phyloP scores from a whole-genome alignment of 2,329 filamentous ascomycete genomes.

The Chaetoscypha palmicola region DNA sequence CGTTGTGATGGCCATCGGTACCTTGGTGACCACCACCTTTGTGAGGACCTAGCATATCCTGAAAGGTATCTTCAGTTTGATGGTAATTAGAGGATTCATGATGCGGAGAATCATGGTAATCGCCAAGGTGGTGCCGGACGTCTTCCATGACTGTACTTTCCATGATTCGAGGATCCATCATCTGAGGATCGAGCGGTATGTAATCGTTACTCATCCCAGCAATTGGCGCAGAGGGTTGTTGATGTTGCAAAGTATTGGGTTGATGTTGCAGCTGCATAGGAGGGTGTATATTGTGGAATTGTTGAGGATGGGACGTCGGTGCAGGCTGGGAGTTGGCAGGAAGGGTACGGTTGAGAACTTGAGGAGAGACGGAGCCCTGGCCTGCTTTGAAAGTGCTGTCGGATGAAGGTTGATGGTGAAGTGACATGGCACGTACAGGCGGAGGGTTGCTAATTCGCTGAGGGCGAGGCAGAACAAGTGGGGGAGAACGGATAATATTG shows the following conservation, averaged over 20 bases:
- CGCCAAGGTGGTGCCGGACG: constrained; percentile 36
- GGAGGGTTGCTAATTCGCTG: background rate
- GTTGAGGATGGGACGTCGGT: constrained; percentile 6
- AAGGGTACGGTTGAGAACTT: constrained; percentile 26
- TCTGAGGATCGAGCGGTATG: constrained; percentile 50
- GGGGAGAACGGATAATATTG: constrained; percentile 18
- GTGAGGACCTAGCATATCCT: background rate
- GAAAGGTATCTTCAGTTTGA: constrained; percentile 3
- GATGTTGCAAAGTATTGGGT: background rate
- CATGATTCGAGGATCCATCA: constrained; percentile 41
- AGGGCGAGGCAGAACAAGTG: background rate
- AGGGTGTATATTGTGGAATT: constrained; percentile 8
- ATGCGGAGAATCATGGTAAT: constrained; percentile 12
- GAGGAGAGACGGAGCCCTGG: constrained; percentile 28
- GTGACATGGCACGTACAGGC: too few species aligned
- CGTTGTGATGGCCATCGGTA: too few species aligned
- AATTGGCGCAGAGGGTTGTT: constrained; percentile 24
- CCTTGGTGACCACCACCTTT: constrained; percentile 21
- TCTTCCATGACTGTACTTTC: constrained; percentile 56
- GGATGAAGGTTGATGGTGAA: constrained; percentile 8
- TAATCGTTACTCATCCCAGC: constrained; percentile 29
- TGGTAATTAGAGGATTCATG: constrained; percentile 8
- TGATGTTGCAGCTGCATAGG: constrained; percentile 7
- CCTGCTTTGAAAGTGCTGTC: constrained; percentile 14
- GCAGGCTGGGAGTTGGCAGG: constrained; percentile 16